phyloP scores from a whole-genome alignment of 495 filamentous ascomycete genomes.

The Aspergillus kassunensis region DNA sequence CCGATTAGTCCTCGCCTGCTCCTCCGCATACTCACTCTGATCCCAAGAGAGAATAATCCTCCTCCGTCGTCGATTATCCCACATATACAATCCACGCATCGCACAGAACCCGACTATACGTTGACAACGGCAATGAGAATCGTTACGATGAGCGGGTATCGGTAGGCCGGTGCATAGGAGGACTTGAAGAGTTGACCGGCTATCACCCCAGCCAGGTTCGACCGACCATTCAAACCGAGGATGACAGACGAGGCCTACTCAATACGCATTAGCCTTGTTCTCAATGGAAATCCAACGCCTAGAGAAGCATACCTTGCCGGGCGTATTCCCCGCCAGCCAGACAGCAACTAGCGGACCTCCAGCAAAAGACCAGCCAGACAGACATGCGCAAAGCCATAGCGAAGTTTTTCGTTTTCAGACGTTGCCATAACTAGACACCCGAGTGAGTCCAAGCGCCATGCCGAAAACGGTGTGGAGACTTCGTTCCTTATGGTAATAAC shows the following conservation, averaged over 20 bases:
- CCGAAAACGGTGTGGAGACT: conserved; percentile 8
- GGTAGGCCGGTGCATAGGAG: not conserved
- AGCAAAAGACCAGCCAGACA: conserved; percentile 4
- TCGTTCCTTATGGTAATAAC: no score
- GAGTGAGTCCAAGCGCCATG: not conserved
- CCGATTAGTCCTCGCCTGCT: not conserved
- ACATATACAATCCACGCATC: conserved; percentile 1
- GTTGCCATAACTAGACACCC: conserved; percentile 4
- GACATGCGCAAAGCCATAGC: conserved; percentile 5
- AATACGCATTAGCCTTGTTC: not conserved
- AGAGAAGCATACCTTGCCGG: not conserved
- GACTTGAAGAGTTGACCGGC: conserved; percentile 6
- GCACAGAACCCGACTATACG: conserved; percentile 1
- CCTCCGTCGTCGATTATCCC: conserved; percentile 1
- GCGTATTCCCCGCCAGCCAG: conserved; percentile 1
- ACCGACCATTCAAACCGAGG: conserved; percentile 6
- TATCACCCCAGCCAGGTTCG: conserved; percentile 6
- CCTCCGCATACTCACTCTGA: not conserved
- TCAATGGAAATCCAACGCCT: not conserved
- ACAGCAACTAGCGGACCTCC: conserved; percentile 1
- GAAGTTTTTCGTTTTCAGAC: not conserved
- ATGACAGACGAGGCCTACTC: not conserved
- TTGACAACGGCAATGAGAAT: conserved; percentile 8
- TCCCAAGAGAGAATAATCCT: conserved; percentile 2
- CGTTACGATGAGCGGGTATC: conserved; percentile 4